Conservation (phyloP, 345 rosid genomes). For the Mercurialis annua region DNA sequence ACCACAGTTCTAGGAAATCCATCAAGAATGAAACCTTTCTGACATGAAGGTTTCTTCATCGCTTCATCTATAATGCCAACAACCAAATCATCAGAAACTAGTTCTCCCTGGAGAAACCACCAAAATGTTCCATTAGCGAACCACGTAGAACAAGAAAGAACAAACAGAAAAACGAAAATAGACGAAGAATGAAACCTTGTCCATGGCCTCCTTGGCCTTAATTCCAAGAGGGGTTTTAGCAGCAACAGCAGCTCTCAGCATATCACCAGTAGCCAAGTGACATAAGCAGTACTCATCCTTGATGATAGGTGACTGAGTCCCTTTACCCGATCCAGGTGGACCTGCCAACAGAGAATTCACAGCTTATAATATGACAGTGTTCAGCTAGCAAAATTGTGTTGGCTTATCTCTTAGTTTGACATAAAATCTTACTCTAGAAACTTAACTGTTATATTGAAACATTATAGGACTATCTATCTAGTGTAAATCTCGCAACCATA, state of each 20-base stretch:
- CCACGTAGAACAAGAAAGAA: not conserved
- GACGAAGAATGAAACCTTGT: constrained; percentile 48
- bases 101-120: constrained; percentile 61
- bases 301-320: constrained; percentile 90
- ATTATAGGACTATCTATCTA: not conserved
- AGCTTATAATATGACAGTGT: not conserved
- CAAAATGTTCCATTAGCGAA: constrained; percentile 17
- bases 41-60: constrained; percentile 83
- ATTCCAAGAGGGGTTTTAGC: constrained; percentile 93
- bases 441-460: not conserved
- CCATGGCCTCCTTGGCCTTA: constrained; percentile 97
- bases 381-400: not conserved
- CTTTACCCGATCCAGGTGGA: constrained; percentile 99
- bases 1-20: constrained; percentile 89
- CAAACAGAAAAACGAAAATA: not conserved
- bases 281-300: constrained; percentile 94
- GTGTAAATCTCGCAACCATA: not conserved
- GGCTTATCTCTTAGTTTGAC: too few species aligned
- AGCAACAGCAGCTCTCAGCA: constrained; percentile 95
- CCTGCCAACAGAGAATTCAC: constrained; percentile 40
- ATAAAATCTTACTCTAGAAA: constrained; percentile 6
- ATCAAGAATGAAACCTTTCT: constrained; percentile 92
- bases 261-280: constrained; percentile 98
- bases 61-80: constrained; percentile 96
- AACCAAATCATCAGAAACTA: constrained; percentile 93